Percentiles rank a stretch among this genome's conserved stretches.
Evolutionary conservation across 2,329 filamentous ascomycete species (phyloP).

Genomic region (Microthyrium microscopicum): DNA sequence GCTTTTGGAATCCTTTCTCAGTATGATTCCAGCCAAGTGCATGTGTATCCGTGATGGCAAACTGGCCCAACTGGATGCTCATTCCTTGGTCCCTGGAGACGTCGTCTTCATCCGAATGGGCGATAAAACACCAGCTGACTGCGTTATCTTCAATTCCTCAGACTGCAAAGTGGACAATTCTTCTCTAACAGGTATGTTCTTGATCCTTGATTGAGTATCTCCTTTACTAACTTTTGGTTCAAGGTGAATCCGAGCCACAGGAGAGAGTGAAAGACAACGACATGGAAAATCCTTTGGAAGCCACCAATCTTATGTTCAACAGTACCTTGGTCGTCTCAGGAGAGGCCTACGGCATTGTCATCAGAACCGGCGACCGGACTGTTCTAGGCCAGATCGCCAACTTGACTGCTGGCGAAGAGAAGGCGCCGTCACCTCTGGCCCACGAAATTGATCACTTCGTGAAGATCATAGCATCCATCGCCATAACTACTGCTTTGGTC

Average conservation of each 20-base stretch:
- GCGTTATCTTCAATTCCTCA: background rate
- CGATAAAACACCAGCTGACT: constrained; percentile 12
- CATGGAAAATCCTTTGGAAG: constrained; percentile 57
- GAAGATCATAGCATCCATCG: constrained; percentile 48
- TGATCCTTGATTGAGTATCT: too few relatives aligned
- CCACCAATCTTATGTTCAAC: constrained; percentile 48
- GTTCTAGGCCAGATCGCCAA: constrained; percentile 5
- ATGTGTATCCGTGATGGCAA: constrained; percentile 19
- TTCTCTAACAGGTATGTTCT: constrained; percentile 1
- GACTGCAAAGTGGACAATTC: constrained; percentile 4
- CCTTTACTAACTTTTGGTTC: too few relatives aligned
- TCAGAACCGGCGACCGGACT: constrained; percentile 2
- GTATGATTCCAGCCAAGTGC: constrained; percentile 11
- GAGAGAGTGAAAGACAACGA: constrained; percentile 57
- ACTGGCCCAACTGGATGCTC: constrained; percentile 18
- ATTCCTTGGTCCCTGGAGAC: constrained; percentile 20
- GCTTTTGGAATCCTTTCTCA: constrained; percentile 23
- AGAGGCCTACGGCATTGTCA: constrained; percentile 7
- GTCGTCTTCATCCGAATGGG: constrained; percentile 13
- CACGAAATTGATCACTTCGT: constrained; percentile 54
- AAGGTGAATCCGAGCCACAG: constrained; percentile 43
- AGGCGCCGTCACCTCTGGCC: constrained; percentile 68
- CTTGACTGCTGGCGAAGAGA: constrained; percentile 46
- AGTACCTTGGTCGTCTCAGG: constrained; percentile 40
- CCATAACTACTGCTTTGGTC: constrained; percentile 1